phyloP scores from a whole-genome alignment of 2,329 filamentous ascomycete genomes.

The Penicillium sp. region DNA sequence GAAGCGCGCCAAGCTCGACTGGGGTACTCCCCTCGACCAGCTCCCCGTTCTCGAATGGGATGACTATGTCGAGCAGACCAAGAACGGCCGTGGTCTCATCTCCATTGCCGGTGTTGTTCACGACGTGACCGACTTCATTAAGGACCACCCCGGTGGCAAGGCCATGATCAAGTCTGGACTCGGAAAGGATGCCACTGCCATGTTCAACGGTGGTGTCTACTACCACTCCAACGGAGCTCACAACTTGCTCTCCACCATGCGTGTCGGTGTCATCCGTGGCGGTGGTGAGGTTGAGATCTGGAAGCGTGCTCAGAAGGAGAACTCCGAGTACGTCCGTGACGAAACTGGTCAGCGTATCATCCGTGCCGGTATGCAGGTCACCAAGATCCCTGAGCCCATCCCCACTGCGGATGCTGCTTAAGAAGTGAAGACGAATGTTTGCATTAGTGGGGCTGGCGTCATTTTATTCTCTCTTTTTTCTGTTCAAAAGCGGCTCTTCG shows the following conservation, averaged over 20 bases:
- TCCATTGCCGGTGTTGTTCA: constrained; percentile 83
- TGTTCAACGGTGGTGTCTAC: constrained; percentile 92
- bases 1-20: constrained; percentile 79
- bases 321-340: constrained; percentile 77
- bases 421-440: constrained; percentile 26
- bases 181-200: constrained; percentile 84
- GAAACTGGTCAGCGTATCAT: constrained; percentile 79
- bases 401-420: constrained; percentile 79
- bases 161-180: constrained; percentile 80
- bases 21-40: constrained; percentile 82
- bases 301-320: constrained; percentile 83
- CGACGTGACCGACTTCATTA: constrained; percentile 81
- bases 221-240: constrained; percentile 87
- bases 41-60: constrained; percentile 86
- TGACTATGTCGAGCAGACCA: constrained; percentile 75
- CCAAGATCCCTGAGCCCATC: constrained; percentile 77
- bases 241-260: constrained; percentile 85
- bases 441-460: constrained; percentile 28
- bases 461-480: constrained; percentile 9
- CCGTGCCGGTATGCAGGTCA: constrained; percentile 82
- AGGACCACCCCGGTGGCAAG: constrained; percentile 87
- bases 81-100: constrained; percentile 75
- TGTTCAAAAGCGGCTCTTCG: constrained; percentile 22
- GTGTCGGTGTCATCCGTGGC: constrained; percentile 81
- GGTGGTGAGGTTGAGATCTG: constrained; percentile 91